Evolutionary conservation across 2,329 filamentous ascomycete species (phyloP).

Genomic region (Teratosphaeria nubilosa): DNA sequence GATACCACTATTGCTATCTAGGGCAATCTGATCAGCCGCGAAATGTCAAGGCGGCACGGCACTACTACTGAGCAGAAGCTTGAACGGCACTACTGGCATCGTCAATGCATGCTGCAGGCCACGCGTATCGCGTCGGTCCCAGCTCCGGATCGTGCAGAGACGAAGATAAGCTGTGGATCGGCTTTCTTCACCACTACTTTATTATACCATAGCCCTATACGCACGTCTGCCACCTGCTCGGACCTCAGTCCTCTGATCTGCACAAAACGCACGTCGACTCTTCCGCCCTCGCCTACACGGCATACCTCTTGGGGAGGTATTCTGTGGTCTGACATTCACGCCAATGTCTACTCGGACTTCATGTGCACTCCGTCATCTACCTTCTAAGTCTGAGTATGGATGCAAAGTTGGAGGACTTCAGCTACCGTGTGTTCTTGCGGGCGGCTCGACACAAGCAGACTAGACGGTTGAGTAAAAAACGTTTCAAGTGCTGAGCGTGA

Average conservation of each 20-base stretch:
- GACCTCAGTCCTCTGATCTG: not conserved
- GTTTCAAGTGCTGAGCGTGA: too few species aligned
- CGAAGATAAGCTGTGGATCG: not conserved
- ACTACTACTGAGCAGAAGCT: not conserved
- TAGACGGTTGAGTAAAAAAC: too few species aligned
- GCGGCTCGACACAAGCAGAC: too few species aligned
- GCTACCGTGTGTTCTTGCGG: too few species aligned
- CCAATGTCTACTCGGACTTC: too few species aligned
- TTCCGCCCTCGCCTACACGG: not conserved
- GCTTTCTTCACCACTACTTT: not conserved
- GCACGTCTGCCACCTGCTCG: not conserved
- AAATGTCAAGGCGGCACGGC: not conserved
- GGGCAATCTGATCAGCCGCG: not conserved
- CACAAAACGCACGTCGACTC: not conserved
- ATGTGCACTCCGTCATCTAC: too few species aligned
- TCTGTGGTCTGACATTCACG: not conserved
- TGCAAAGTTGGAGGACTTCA: too few species aligned
- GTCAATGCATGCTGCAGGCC: not conserved
- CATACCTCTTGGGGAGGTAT: not conserved
- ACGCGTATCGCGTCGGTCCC: not conserved
- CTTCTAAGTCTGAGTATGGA: too few species aligned
- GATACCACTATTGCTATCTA: not conserved
- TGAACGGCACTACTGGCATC: not conserved
- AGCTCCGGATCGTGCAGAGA: not conserved
- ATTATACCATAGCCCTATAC: not conserved